Evolutionary conservation across 257 asterid species (phyloP).

Genomic region (Solanum tacnaense): DNA sequence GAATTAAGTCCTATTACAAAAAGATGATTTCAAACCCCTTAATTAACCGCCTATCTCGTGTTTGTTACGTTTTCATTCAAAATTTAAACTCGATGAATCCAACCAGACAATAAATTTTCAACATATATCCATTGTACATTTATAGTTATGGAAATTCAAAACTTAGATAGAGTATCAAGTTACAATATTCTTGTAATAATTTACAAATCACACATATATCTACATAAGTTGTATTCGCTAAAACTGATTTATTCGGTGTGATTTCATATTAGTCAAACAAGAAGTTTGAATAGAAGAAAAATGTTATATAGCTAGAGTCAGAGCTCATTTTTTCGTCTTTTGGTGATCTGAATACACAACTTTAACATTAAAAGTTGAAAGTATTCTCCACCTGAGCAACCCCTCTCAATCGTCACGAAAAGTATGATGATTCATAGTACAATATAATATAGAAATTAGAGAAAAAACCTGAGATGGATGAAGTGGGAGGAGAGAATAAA

Average conservation of each 20-base stretch:
- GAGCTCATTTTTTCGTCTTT: not conserved
- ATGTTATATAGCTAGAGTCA: not conserved
- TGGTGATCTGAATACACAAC: not conserved
- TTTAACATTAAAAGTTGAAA: not conserved
- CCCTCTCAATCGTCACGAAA: not conserved
- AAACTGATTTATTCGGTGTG: not conserved
- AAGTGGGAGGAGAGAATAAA: constrained; percentile 27
- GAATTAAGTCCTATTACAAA: not conserved
- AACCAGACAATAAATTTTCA: too few relatives aligned
- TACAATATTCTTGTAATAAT: not conserved
- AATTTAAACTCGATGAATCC: not conserved
- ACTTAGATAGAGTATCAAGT: not conserved
- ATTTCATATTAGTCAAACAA: not conserved
- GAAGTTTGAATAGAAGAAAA: too few relatives aligned
- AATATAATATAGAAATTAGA: not conserved
- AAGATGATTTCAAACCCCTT: not conserved
- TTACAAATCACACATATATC: not conserved
- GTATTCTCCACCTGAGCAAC: not conserved
- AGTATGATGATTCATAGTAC: not conserved
- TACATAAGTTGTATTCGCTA: not conserved
- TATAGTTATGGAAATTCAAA: not conserved
- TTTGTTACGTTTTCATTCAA: not conserved
- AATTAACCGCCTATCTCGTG: not conserved
- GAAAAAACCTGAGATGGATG: constrained; percentile 16
- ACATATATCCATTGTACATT: not conserved